These are phyloP conservation scores for Scortechinia acanthostroma DNA, from an alignment of 2,329 filamentous ascomycete species.

Conservation along the genomic window DNA sequence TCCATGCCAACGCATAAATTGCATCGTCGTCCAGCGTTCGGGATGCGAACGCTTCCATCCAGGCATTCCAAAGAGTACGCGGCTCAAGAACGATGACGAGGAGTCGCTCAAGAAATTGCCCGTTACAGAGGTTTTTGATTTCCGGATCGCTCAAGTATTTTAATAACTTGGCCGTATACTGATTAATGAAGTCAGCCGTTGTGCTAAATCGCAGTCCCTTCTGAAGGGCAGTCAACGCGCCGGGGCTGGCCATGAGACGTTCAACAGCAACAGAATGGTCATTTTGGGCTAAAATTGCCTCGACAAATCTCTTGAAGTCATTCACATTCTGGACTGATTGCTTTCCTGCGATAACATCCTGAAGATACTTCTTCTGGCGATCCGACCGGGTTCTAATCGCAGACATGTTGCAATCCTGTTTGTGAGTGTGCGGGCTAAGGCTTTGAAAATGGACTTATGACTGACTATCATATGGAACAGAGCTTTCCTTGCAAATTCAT, in stretches of 20 bases:
- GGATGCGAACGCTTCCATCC: conserved; percentile 23
- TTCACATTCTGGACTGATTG: not conserved
- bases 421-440: too few relatives aligned
- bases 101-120: conserved; percentile 36
- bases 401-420: too few relatives aligned
- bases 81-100: conserved; percentile 38
- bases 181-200: conserved; percentile 16
- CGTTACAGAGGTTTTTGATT: conserved; percentile 38
- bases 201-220: conserved; percentile 13
- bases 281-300: conserved; percentile 8
- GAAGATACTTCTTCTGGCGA: too few relatives aligned
- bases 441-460: too few relatives aligned
- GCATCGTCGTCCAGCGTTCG: conserved; percentile 18
- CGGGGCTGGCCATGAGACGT: not conserved
- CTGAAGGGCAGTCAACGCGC: conserved; percentile 11
- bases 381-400: too few relatives aligned
- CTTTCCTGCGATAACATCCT: too few relatives aligned
- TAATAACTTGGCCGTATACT: conserved; percentile 22
- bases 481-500: too few relatives aligned
- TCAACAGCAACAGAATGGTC: not conserved
- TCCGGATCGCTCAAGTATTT: conserved; percentile 27
- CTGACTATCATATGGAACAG: too few relatives aligned
- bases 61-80: conserved; percentile 41
- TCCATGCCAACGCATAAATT: conserved; percentile 33
- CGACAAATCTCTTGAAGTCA: too few relatives aligned